Evolutionary conservation across 345 rosid genomes (phyloP).

Genomic region (Linum lewisii): DNA sequence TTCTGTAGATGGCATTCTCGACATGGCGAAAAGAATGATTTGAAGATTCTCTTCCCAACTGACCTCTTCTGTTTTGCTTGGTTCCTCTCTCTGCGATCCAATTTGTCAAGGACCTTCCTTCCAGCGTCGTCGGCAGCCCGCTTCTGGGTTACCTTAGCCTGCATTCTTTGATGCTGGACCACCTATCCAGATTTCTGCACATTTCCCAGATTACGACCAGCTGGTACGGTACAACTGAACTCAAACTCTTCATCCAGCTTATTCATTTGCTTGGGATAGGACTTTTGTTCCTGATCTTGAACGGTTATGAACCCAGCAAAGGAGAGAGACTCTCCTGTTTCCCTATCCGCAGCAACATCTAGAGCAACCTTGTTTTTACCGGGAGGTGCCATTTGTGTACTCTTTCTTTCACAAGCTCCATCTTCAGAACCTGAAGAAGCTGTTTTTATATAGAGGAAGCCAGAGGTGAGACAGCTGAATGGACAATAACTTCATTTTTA

Average conservation of each 20-base stretch:
- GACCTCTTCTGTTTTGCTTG: slow-evolving; percentile 16
- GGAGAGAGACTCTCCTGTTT: slow-evolving; percentile 27
- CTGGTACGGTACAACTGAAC: slow-evolving; percentile 13
- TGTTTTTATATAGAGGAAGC: not conserved
- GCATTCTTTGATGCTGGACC: too few species aligned
- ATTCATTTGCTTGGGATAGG: slow-evolving; percentile 3
- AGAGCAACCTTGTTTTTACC: slow-evolving; percentile 17
- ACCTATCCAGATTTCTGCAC: slow-evolving; percentile 10
- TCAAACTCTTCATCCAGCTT: slow-evolving; percentile 22
- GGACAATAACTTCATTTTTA: too few species aligned
- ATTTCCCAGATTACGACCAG: slow-evolving; percentile 1
- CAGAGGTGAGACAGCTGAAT: not conserved
- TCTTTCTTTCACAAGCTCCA: not conserved
- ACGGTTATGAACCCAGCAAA: slow-evolving; percentile 30
- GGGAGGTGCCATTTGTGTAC: slow-evolving; percentile 21
- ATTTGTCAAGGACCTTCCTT: too few species aligned
- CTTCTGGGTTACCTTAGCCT: too few species aligned
- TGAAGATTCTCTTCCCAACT: slow-evolving; percentile 21
- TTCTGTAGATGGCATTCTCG: slow-evolving; percentile 28
- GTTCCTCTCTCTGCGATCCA: slow-evolving; percentile 17
- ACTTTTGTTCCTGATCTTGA: slow-evolving; percentile 28
- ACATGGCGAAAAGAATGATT: slow-evolving; percentile 32
- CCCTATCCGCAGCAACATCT: slow-evolving; percentile 21
- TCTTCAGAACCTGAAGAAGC: not conserved
- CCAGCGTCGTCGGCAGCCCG: slow-evolving; percentile 11